These are phyloP conservation scores for Lathyrus aphaca DNA, from an alignment of 306 rosid genomes.

Conservation along the genomic window DNA sequence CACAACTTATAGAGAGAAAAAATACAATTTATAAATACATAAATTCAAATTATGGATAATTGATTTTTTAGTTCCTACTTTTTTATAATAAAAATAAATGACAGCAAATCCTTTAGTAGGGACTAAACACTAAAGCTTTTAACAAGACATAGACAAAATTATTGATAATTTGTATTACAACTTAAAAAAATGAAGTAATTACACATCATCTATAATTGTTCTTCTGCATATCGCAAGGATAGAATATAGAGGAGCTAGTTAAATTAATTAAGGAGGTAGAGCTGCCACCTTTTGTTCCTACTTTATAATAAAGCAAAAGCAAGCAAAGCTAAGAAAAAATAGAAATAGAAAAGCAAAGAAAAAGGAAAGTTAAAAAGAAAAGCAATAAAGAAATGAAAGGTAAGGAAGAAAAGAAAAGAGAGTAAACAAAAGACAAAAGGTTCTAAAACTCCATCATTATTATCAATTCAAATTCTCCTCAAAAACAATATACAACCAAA, in stretches of 20 bases:
- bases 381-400: constrained; percentile 55
- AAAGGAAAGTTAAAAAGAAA: constrained; percentile 45
- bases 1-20: no score
- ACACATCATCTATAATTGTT: no score
- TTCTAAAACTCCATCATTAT: constrained; percentile 69
- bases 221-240: no score
- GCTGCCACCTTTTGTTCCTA: constrained; percentile 76
- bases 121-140: no score
- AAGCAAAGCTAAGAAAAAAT: constrained; percentile 37
- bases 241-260: background rate
- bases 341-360: constrained; percentile 48
- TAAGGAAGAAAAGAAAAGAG: constrained; percentile 18
- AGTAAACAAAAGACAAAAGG: constrained; percentile 51
- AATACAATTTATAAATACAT: no score
- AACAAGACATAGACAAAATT: no score
- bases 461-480: constrained; percentile 62
- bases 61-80: no score
- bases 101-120: no score
- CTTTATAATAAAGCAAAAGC: constrained; percentile 93
- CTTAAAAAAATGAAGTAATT: no score
- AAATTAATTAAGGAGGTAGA: constrained; percentile 60
- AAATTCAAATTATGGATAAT: no score
- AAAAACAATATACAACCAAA: constrained; percentile 30
- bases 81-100: no score
- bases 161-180: no score